These are phyloP conservation scores for Monilinia aucupariae DNA, from an alignment of 2,329 filamentous ascomycete genomes.

Conservation along the genomic window DNA sequence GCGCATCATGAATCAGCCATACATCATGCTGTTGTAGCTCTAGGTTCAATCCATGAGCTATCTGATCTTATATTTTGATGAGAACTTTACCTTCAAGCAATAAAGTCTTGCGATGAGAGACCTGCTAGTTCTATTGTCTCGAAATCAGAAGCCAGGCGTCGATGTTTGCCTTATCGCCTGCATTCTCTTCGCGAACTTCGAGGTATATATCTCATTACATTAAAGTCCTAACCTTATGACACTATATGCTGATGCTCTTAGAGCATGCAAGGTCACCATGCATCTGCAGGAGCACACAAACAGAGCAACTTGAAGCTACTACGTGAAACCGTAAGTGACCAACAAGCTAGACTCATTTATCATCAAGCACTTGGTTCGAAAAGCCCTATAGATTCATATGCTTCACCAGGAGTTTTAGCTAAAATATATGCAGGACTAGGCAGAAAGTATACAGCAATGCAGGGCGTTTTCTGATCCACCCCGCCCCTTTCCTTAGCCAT, in stretches of 20 bases:
- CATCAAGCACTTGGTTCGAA: background rate
- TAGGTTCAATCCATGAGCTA: slow-evolving; percentile 26
- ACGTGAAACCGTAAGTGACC: slow-evolving; percentile 15
- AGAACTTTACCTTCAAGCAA: slow-evolving; percentile 23
- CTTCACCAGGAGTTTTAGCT: background rate
- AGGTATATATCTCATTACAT: slow-evolving; percentile 19
- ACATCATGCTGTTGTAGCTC: slow-evolving; percentile 25
- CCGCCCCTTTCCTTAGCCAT: background rate
- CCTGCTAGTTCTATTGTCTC: slow-evolving; percentile 16
- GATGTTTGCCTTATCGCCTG: slow-evolving; percentile 25
- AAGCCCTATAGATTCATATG: background rate
- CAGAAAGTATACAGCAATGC: background rate
- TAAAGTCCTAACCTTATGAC: background rate
- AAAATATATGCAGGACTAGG: background rate
- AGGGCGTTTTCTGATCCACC: background rate
- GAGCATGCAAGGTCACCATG: slow-evolving; percentile 21
- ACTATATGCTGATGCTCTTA: slow-evolving; percentile 16
- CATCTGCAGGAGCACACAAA: slow-evolving; percentile 17
- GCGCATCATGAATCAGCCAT: slow-evolving; percentile 43
- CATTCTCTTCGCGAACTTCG: slow-evolving; percentile 24
- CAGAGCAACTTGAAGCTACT: slow-evolving; percentile 21
- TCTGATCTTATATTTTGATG: slow-evolving; percentile 9
- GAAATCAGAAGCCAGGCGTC: slow-evolving; percentile 11
- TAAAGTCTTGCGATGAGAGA: slow-evolving; percentile 23
- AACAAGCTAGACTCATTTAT: slow-evolving; percentile 8